Conservation (phyloP, 2,329 filamentous ascomycete genomes). For the Metarhizium robertsii region DNA sequence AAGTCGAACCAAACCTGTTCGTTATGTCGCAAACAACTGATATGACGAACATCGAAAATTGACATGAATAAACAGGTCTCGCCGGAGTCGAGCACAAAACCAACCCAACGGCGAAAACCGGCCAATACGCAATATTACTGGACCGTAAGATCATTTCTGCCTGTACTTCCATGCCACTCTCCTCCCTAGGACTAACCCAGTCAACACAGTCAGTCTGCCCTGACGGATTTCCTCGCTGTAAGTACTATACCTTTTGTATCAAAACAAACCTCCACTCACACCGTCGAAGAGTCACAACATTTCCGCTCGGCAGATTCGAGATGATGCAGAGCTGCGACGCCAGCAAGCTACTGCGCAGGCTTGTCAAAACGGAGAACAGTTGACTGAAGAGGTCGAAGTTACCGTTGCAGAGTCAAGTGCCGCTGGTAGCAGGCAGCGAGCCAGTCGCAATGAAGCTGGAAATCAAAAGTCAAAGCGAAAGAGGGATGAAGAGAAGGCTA, state of each 20-base stretch:
- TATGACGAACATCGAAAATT: neutral
- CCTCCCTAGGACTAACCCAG: conserved; percentile 5
- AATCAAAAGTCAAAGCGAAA: conserved; percentile 27
- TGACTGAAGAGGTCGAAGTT: conserved; percentile 5
- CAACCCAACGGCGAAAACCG: conserved; percentile 11
- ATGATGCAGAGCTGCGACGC: conserved; percentile 38
- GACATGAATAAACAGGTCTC: conserved; percentile 6
- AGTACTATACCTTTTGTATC: conserved; percentile 9
- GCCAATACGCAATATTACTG: conserved; percentile 25
- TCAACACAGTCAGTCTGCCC: conserved; percentile 34
- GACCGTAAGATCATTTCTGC: conserved; percentile 22
- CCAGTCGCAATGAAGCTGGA: conserved; percentile 14
- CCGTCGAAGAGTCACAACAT: conserved; percentile 49
- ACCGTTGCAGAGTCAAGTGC: conserved; percentile 14
- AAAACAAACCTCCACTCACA: neutral
- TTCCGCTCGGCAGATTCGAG: conserved; percentile 46
- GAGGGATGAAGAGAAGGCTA: conserved; percentile 38
- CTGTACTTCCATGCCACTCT: neutral
- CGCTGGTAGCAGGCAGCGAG: conserved; percentile 16
- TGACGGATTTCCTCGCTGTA: conserved; percentile 45
- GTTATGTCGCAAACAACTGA: no score
- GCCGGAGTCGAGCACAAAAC: conserved; percentile 6
- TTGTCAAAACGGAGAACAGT: conserved; percentile 13
- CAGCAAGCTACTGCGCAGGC: conserved; percentile 24
- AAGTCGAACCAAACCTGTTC: neutral